phyloP scores from a whole-genome alignment of 345 rosid genomes.

The Eucalyptus rudis region DNA sequence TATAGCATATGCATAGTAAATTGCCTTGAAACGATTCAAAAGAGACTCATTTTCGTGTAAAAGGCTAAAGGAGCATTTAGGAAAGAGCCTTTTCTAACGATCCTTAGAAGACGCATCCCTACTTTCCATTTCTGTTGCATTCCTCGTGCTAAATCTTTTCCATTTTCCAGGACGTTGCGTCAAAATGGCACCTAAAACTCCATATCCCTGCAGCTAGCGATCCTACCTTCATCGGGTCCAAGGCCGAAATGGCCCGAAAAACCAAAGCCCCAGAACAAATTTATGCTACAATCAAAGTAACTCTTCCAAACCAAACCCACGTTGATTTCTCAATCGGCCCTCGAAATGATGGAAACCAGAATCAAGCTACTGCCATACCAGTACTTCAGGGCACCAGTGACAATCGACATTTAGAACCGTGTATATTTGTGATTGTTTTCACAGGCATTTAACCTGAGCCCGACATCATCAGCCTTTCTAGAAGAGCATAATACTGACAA shows the following conservation, averaged over 20 bases:
- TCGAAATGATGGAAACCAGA: background rate
- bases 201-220: background rate
- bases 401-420: background rate
- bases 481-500: background rate
- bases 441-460: background rate
- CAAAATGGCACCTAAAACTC: background rate
- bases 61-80: background rate
- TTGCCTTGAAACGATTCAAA: background rate
- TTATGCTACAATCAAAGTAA: background rate
- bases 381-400: background rate
- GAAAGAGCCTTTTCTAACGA: background rate
- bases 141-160: background rate
- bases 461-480: background rate
- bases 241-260: background rate
- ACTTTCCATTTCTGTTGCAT: background rate
- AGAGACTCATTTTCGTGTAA: background rate
- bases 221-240: background rate
- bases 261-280: background rate
- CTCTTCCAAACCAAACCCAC: background rate
- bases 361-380: background rate
- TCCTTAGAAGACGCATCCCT: background rate
- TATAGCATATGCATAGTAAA: background rate
- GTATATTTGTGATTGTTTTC: background rate
- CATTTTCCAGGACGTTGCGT: background rate
- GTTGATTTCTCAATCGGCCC: background rate